A percentile compares a stretch with the other conserved stretches of the same genome.
phyloP scores from a whole-genome alignment of 2,329 filamentous ascomycete species.

The Fusarium sp. region DNA sequence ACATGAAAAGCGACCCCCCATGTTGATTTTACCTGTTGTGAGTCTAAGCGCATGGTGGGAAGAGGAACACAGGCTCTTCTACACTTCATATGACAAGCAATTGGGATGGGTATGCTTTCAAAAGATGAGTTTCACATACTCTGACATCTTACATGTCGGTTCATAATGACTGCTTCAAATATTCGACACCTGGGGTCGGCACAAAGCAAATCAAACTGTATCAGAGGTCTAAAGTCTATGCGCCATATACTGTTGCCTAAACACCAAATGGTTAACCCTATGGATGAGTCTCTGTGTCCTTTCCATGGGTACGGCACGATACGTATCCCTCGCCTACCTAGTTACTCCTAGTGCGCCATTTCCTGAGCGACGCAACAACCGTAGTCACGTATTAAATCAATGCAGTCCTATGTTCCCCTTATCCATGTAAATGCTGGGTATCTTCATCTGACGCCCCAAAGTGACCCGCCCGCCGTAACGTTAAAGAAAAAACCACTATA shows the following conservation, averaged over 20 bases:
- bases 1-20: slow-evolving; percentile 3
- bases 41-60: neutral
- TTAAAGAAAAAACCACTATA: slow-evolving; percentile 20
- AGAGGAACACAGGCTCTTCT: neutral
- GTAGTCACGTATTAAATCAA: slow-evolving; percentile 26
- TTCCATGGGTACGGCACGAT: neutral
- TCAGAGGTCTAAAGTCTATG: slow-evolving; percentile 25
- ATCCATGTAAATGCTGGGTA: slow-evolving; percentile 45
- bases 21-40: neutral
- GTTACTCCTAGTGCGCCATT: slow-evolving; percentile 38
- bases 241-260: slow-evolving; percentile 11
- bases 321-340: slow-evolving; percentile 7
- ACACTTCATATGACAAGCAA: neutral
- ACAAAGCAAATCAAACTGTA: neutral
- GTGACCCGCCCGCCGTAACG: slow-evolving; percentile 6
- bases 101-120: neutral
- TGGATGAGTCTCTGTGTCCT: neutral
- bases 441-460: slow-evolving; percentile 32
- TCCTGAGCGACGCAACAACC: slow-evolving; percentile 14
- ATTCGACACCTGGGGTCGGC: neutral
- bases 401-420: slow-evolving; percentile 26
- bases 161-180: neutral
- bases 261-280: slow-evolving; percentile 2
- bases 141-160: neutral
- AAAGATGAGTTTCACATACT: neutral